Conservation (phyloP, 2,329 filamentous ascomycete genomes). For the Geosmithia putterillii region DNA sequence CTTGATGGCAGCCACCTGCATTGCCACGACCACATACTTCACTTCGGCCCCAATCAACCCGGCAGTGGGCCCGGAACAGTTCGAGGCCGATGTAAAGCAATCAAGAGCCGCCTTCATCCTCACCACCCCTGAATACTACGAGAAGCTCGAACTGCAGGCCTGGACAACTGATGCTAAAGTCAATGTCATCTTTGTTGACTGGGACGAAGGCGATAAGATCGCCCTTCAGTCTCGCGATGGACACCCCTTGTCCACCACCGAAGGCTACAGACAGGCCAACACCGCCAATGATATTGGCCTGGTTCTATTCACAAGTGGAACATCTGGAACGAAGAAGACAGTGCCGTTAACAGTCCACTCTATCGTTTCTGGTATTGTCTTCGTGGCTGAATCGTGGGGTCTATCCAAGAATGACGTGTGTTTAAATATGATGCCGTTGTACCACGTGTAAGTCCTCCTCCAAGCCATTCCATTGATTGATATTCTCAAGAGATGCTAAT, state of each 20-base stretch:
- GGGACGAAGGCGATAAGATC: conserved; percentile 22
- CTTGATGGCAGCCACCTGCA: conserved; percentile 33
- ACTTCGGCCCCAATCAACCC: conserved; percentile 39
- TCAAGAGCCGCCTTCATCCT: conserved; percentile 32
- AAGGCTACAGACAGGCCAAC: conserved; percentile 19
- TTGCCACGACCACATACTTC: conserved; percentile 36
- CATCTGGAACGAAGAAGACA: conserved; percentile 45
- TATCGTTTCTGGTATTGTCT: conserved; percentile 35
- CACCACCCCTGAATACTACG: conserved; percentile 25
- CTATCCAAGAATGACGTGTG: conserved; percentile 33
- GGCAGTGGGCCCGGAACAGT: conserved; percentile 33
- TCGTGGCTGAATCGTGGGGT: conserved; percentile 41
- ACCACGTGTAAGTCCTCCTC: conserved; percentile 33
- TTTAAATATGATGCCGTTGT: conserved; percentile 47
- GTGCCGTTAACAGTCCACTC: conserved; percentile 39
- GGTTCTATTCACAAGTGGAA: conserved; percentile 45
- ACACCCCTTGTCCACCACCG: conserved; percentile 1
- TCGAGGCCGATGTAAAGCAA: conserved; percentile 35
- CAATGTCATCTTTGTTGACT: conserved; percentile 23
- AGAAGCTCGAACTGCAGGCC: conserved; percentile 21
- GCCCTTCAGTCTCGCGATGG: conserved; percentile 10
- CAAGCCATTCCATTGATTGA: too few species aligned
- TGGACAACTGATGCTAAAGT: conserved; percentile 20
- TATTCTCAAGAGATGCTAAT: neutral
- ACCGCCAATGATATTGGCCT: conserved; percentile 32